Evolutionary conservation across 1,284 basidiomycete genomes (phyloP).

Genomic region (Gomphus bonarii): DNA sequence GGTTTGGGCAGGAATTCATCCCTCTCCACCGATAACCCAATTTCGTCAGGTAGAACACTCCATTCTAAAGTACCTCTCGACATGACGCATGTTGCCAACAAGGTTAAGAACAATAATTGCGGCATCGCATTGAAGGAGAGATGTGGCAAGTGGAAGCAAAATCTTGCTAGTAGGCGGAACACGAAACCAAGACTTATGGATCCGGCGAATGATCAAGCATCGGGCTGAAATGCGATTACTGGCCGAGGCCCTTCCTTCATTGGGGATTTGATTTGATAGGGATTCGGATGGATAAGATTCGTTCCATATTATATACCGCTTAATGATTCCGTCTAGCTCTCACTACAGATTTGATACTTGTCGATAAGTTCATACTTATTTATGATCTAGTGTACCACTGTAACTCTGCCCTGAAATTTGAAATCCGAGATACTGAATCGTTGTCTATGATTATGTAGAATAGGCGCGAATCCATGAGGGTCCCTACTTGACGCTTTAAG

Average conservation of each 20-base stretch:
- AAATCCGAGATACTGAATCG: too few relatives aligned
- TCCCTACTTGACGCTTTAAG: too few relatives aligned
- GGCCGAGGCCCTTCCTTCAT: background rate
- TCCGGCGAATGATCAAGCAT: background rate
- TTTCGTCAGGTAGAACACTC: background rate
- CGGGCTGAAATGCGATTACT: background rate
- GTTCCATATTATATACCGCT: too few relatives aligned
- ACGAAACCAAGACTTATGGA: background rate
- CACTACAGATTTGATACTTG: too few relatives aligned
- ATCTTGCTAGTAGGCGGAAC: background rate
- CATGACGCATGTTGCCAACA: background rate
- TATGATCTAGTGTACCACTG: too few relatives aligned
- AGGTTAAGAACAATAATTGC: background rate
- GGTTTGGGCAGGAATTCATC: background rate
- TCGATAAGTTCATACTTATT: too few relatives aligned
- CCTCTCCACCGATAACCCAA: background rate
- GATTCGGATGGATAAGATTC: too few relatives aligned
- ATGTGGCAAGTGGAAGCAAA: background rate
- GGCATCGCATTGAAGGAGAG: background rate
- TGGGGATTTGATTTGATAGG: too few relatives aligned
- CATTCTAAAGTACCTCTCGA: background rate
- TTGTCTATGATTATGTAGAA: too few relatives aligned
- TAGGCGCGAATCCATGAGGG: too few relatives aligned
- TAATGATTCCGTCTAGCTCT: too few relatives aligned
- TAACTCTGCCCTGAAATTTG: too few relatives aligned